A percentile compares a stretch with the other conserved stretches of the same genome.
Conservation (phyloP, 169 alveolate species). For the Toxoplasma gondii region DNA sequence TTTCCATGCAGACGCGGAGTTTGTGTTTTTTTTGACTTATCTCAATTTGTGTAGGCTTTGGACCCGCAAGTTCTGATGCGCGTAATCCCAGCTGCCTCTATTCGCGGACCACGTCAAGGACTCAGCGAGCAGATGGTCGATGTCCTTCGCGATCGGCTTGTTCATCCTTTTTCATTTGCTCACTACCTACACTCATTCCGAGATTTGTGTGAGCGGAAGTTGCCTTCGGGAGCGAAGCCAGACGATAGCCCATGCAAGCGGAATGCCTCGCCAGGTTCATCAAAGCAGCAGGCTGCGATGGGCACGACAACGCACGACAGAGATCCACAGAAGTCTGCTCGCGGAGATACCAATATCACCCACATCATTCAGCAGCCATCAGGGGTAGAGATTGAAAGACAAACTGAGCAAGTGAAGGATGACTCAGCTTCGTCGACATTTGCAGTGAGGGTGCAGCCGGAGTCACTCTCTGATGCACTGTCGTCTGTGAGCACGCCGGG, state of each 20-base stretch:
- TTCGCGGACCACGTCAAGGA: slow-evolving; percentile 48
- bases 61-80: slow-evolving; percentile 66
- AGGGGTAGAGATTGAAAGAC: not conserved
- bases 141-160: slow-evolving; percentile 51
- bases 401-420: not conserved
- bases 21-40: too few relatives aligned
- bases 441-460: not conserved
- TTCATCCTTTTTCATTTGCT: slow-evolving; percentile 43
- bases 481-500: too few relatives aligned
- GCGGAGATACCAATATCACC: too few relatives aligned
- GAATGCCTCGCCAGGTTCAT: not conserved
- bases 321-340: too few relatives aligned
- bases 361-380: too few relatives aligned
- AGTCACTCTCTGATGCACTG: too few relatives aligned
- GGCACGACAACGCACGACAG: not conserved
- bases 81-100: slow-evolving; percentile 56
- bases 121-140: slow-evolving; percentile 58
- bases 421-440: too few relatives aligned
- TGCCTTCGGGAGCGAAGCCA: not conserved
- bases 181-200: slow-evolving; percentile 37
- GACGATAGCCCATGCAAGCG: not conserved
- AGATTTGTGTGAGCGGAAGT: slow-evolving; percentile 52
- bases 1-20: too few relatives aligned
- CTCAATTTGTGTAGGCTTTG: slow-evolving; percentile 15
- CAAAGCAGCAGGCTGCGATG: not conserved